Evolutionary conservation across 164 flowering plant genomes (phyloP).

Genomic region (Macadamia integrifolia): DNA sequence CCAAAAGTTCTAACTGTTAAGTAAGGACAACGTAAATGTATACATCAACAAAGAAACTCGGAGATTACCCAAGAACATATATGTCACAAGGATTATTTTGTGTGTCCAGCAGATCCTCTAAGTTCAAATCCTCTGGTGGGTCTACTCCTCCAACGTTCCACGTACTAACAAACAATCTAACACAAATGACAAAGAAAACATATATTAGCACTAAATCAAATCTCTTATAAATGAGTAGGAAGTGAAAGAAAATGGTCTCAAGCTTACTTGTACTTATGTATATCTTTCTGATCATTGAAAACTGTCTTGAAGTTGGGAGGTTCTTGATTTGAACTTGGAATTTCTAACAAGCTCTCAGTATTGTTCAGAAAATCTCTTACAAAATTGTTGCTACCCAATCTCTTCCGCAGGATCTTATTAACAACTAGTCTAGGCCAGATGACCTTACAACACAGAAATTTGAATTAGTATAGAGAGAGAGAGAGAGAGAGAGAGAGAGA

Average conservation of each 20-base stretch:
- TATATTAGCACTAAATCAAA: slow-evolving; percentile 3
- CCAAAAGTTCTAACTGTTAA: too few relatives aligned
- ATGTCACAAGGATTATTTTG: slow-evolving; percentile 9
- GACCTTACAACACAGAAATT: slow-evolving; percentile 27
- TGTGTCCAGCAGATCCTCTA: slow-evolving; percentile 13
- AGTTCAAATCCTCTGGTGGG: slow-evolving; percentile 13
- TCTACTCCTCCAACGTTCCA: slow-evolving; percentile 32
- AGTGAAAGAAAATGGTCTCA: background rate
- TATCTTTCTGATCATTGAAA: slow-evolving; percentile 21
- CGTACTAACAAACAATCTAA: slow-evolving; percentile 49
- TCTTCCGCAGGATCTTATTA: slow-evolving; percentile 43
- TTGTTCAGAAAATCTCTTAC: slow-evolving; percentile 34
- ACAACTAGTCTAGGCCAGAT: slow-evolving; percentile 69
- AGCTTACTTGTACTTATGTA: slow-evolving; percentile 38
- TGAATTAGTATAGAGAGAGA: background rate
- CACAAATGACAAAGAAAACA: background rate
- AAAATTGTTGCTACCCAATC: slow-evolving; percentile 46
- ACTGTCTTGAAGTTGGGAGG: slow-evolving; percentile 8
- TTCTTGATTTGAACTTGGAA: slow-evolving; percentile 14
- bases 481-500: background rate
- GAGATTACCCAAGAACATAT: slow-evolving; percentile 43
- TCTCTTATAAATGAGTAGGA: background rate
- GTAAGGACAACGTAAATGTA: too few relatives aligned
- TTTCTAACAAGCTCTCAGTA: slow-evolving; percentile 6
- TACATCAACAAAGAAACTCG: too few relatives aligned